phyloP scores from a whole-genome alignment of 352 stramenopile species.

The Globisporangium irregulare region DNA sequence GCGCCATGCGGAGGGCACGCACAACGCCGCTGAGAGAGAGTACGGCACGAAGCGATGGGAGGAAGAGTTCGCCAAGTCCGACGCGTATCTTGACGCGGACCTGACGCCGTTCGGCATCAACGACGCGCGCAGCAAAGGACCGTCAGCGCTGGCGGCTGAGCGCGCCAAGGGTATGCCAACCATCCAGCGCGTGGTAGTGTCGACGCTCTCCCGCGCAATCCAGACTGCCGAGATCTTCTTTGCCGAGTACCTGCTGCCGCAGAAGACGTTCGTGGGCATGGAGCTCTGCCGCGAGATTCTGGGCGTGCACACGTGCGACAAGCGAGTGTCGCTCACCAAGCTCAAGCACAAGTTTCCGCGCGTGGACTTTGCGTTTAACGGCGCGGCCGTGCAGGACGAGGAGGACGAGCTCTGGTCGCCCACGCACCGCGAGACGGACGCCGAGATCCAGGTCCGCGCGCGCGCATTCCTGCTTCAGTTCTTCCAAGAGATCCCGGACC shows the following conservation, averaged over 20 bases:
- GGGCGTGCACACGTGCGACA: constrained; percentile 68
- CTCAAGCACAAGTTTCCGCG: constrained; percentile 49
- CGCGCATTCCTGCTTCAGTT: constrained; percentile 33
- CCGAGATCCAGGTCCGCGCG: constrained; percentile 50
- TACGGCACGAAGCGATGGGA: constrained; percentile 57
- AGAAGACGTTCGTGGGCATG: constrained; percentile 39
- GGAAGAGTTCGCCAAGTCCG: constrained; percentile 49
- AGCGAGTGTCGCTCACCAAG: constrained; percentile 41
- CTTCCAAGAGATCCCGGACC: constrained; percentile 50
- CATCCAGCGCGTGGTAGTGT: constrained; percentile 66
- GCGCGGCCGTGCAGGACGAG: constrained; percentile 42
- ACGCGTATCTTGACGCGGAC: constrained; percentile 57
- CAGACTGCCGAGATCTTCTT: constrained; percentile 73
- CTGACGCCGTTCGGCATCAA: constrained; percentile 59
- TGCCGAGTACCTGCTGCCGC: constrained; percentile 26
- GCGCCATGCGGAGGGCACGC: constrained; percentile 68
- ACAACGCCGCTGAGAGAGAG: constrained; percentile 62
- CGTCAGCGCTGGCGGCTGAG: constrained; percentile 29
- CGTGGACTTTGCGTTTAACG: constrained; percentile 45
- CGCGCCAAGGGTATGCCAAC: constrained; percentile 50
- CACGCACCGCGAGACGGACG: constrained; percentile 58
- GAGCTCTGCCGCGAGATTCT: constrained; percentile 68
- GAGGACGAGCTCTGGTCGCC: constrained; percentile 55
- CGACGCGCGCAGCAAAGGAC: constrained; percentile 47
- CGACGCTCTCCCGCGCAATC: constrained; percentile 64